Percentiles rank a stretch among this genome's conserved stretches.
Evolutionary conservation across 176 grass and related monocot genomes (phyloP).

Genomic region (Leersia perrieri): DNA sequence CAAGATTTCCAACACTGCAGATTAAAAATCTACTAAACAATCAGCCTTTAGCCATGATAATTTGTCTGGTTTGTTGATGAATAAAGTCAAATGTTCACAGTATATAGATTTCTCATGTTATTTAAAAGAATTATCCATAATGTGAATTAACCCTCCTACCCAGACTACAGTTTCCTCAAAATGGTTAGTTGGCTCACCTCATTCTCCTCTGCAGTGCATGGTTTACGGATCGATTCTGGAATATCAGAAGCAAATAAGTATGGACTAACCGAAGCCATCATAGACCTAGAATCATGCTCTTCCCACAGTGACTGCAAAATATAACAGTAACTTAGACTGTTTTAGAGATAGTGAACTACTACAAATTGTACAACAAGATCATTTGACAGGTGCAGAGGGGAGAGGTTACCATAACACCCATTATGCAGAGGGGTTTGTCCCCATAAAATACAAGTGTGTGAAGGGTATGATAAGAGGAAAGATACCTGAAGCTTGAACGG

Average conservation of each 20-base stretch:
- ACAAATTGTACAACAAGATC: background rate
- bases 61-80: constrained; percentile 1
- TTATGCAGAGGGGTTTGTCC: background rate
- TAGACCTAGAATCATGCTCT: constrained; percentile 51
- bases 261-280: constrained; percentile 38
- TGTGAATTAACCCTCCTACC: background rate
- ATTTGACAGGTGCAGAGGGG: background rate
- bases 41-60: background rate
- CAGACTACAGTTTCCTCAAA: constrained; percentile 2
- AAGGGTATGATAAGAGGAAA: background rate
- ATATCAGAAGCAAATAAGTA: constrained; percentile 35
- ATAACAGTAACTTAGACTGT: constrained; percentile 10
- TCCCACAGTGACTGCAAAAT: constrained; percentile 52
- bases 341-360: constrained; percentile 9
- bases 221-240: constrained; percentile 38
- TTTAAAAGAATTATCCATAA: constrained; percentile 8
- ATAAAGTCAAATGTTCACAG: background rate
- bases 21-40: background rate
- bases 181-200: constrained; percentile 43
- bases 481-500: constrained; percentile 44
- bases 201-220: constrained; percentile 33
- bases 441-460: background rate
- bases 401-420: background rate
- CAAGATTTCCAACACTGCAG: background rate
- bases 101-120: background rate